Evolutionary conservation across 2,329 filamentous ascomycete genomes (phyloP), one percentile per base, ranked within the genome.

Genomic region (Acrocalymma vagum): DNA sequence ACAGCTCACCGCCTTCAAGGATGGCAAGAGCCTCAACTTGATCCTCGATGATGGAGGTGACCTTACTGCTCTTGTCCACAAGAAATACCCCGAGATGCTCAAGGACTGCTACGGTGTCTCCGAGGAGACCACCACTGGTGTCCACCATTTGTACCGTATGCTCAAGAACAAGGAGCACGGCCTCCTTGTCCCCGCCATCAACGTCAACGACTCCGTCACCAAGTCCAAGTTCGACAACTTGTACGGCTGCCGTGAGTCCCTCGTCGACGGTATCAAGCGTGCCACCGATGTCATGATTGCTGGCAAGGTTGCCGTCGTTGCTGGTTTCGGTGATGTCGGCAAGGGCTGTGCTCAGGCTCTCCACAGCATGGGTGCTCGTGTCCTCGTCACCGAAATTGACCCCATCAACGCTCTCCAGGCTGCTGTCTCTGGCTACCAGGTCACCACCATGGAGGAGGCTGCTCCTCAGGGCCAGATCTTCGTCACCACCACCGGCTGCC

Each of bases 141-240:
- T 99, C 69, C 94, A 97, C 88, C 93, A 97, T 83, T 84, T 99
- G 51, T 99, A 97, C 88, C 85, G 86, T 72, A 96, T 96, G 92
- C 80, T 97, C 74, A 96, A 78, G 74, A 71, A 75, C 70, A 83
- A 84, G 73, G 82, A 85, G 76, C 58, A 71, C 55, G 72, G 72
- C 44, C 90, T 97, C 57, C 87, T 96, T 53, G 89, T 96, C 60
- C 94, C 94, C 61, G 83, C 93, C 77, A 72, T 97, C 86, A 99
- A 99, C 78, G 93, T 99, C 83, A 97, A 99, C 82, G 93, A 99
- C 86, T 92, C 88, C 46, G 93, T 99, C 72, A 99, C 94, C 78
- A 99, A 97, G 87, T 96, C 91, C 79, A 99, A 99, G 85, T 99
- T 99, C 75, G 94, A 97, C 85, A 99, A 99, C 87, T 81, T 97